Evolutionary conservation across 2,329 filamentous ascomycete genomes (phyloP).

Genomic region (Fusarium devonianum): DNA sequence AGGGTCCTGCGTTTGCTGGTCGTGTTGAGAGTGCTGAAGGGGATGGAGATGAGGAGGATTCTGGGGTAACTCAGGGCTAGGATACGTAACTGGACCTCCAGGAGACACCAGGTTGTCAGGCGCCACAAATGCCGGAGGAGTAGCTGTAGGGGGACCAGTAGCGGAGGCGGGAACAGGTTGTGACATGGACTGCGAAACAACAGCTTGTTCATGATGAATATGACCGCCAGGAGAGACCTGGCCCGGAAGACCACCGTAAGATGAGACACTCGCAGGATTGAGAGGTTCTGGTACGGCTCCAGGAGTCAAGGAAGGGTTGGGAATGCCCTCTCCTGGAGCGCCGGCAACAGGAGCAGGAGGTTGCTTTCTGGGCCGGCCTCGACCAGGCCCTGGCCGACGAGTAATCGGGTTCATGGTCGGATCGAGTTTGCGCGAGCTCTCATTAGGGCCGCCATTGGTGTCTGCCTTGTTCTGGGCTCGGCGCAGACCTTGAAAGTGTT

Average conservation of each 20-base stretch:
- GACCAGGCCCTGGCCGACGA: conserved; percentile 65
- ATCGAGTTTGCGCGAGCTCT: conserved; percentile 53
- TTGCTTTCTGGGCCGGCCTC: conserved; percentile 61
- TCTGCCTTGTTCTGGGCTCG: conserved; percentile 63
- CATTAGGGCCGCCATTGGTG: conserved; percentile 44
- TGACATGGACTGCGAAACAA: conserved; percentile 2
- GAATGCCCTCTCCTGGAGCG: conserved; percentile 11
- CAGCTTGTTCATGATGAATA: conserved; percentile 4
- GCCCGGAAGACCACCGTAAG: neutral
- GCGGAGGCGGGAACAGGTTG: conserved; percentile 3
- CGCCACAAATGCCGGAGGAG: neutral
- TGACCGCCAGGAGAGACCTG: neutral
- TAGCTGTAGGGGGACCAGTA: conserved; percentile 1
- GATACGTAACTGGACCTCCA: conserved; percentile 22
- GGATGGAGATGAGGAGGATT: conserved; percentile 34
- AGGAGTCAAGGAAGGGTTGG: conserved; percentile 16
- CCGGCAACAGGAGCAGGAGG: conserved; percentile 35
- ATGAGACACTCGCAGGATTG: neutral
- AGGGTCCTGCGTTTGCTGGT: conserved; percentile 18
- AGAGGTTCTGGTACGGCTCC: conserved; percentile 9
- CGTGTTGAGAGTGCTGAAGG: conserved; percentile 28
- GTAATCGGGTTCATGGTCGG: conserved; percentile 66
- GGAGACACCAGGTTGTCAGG: neutral
- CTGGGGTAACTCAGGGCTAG: conserved; percentile 33
- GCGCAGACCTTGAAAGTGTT: conserved; percentile 67